These are phyloP conservation scores for Phytophthora pisi DNA, from an alignment of 352 stramenopile species.

Conservation along the genomic window DNA sequence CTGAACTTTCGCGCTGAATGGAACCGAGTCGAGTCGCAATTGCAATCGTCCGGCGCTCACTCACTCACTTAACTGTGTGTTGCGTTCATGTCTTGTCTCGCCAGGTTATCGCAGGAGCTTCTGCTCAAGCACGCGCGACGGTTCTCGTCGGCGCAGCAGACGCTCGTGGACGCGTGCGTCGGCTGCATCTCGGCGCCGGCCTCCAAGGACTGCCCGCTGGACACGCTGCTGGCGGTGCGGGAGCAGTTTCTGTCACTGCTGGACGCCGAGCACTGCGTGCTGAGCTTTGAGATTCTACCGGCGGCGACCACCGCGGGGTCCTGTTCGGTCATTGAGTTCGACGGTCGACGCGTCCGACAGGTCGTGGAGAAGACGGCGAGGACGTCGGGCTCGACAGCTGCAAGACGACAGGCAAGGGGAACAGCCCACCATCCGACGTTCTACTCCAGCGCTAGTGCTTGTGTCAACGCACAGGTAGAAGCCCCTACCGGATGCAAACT, in stretches of 20 bases:
- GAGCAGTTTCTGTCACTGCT: slow-evolving; percentile 71
- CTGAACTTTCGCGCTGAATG: slow-evolving; percentile 11
- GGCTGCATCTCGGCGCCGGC: background rate
- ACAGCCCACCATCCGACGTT: slow-evolving; percentile 38
- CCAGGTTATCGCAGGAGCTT: slow-evolving; percentile 59
- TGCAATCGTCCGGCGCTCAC: slow-evolving; percentile 7
- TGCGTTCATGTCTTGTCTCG: slow-evolving; percentile 2
- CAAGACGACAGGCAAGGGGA: slow-evolving; percentile 23
- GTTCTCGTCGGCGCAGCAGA: slow-evolving; percentile 57
- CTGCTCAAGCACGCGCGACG: slow-evolving; percentile 49
- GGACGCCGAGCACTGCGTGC: slow-evolving; percentile 65
- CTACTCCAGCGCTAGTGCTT: slow-evolving; percentile 31
- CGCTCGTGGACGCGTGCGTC: slow-evolving; percentile 49
- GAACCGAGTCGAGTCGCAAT: background rate
- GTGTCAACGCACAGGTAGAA: slow-evolving; percentile 26
- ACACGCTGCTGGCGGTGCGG: slow-evolving; percentile 33
- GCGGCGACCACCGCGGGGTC: background rate
- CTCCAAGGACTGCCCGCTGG: slow-evolving; percentile 16
- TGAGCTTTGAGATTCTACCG: slow-evolving; percentile 52
- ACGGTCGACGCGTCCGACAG: slow-evolving; percentile 56
- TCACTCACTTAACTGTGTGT: background rate
- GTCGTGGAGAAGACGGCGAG: slow-evolving; percentile 36
- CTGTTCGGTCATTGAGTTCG: slow-evolving; percentile 59
- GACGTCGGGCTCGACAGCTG: slow-evolving; percentile 27
- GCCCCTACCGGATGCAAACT: slow-evolving; percentile 42